Evolutionary conservation across 2,329 filamentous ascomycete species (phyloP), one percentile per base, ranked within the genome.

Genomic region (Aschersonia sp.): DNA sequence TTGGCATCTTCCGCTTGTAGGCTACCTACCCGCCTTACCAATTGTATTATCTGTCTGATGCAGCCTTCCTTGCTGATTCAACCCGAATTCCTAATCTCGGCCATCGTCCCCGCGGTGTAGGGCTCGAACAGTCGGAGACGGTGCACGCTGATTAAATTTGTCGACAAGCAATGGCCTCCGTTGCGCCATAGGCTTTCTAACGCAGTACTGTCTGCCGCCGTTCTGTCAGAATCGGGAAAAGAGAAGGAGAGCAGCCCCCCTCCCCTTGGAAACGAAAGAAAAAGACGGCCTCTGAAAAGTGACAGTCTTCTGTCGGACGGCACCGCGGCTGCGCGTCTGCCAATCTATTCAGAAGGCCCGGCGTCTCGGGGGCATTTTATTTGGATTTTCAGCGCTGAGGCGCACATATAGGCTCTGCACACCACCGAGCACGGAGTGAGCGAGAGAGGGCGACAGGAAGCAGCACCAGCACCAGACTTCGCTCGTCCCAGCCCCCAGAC

Each of bases 21-120:
- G 2, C 22, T 22, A 22, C 22, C 22, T 22, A 14, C 43, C 14
- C 3, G n/a, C 14, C 43, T 9, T 30, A 12, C 43, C 8, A 10
- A 6, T 31, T 6, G 6, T 29, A 44, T 33, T 12, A 30, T 8
- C 29, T 33, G 29, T 31, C 37, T 46, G 45, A 49, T 50, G 52
- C 50, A 48, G 46, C 51, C 53, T 52, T 48, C 51, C 52, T 51
- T 48, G 14, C 49, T 47, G 49, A 50, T 51, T 53, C 51, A 47
- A 49, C 42, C 45, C 47, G 43, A 55, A 53, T 52, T 52, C 51
- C 52, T 53, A 56, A 51, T 54, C 40, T 11, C 53, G 51, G 55
- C 51, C 49, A 51, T 50, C 43, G 54, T 54, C 52, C 52, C 55
- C 55, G 56, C 55, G 56, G 53, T 52, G 47, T 48, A 53, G 52